Evolutionary conservation across 2,329 filamentous ascomycete genomes (phyloP).

Genomic region (Diaporthe australafricana): DNA sequence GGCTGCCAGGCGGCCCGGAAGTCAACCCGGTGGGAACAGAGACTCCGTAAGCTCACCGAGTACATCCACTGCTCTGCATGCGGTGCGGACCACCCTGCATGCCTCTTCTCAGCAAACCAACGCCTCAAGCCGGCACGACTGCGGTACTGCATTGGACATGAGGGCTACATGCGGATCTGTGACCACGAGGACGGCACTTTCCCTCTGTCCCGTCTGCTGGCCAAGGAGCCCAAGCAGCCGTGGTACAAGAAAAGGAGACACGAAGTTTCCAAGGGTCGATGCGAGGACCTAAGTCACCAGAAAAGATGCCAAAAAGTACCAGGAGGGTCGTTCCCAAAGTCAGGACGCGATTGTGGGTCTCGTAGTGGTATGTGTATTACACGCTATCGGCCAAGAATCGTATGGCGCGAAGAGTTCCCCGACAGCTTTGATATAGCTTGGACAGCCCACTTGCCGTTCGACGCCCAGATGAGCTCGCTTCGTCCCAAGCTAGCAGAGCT

Average conservation of each 20-base stretch:
- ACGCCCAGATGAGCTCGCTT: not conserved
- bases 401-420: not conserved
- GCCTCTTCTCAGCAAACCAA: conserved; percentile 11
- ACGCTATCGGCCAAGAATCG: not conserved
- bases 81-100: conserved; percentile 8
- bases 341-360: not conserved
- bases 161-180: conserved; percentile 9
- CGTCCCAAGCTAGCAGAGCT: not conserved
- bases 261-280: too few species aligned
- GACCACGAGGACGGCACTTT: not conserved
- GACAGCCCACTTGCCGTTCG: conserved; percentile 3
- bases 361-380: not conserved
- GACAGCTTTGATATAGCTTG: not conserved
- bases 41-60: not conserved
- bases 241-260: too few species aligned
- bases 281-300: too few species aligned
- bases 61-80: conserved; percentile 27
- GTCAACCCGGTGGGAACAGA: not conserved
- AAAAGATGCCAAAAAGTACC: not conserved
- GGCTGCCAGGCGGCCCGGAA: not conserved
- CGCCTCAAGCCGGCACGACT: not conserved
- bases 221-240: not conserved
- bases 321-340: not conserved
- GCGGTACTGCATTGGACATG: conserved; percentile 12
- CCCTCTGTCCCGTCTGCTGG: not conserved